These are phyloP conservation scores for Diaporthe batatas DNA, from an alignment of 2,329 filamentous ascomycete species.

Conservation along the genomic window DNA sequence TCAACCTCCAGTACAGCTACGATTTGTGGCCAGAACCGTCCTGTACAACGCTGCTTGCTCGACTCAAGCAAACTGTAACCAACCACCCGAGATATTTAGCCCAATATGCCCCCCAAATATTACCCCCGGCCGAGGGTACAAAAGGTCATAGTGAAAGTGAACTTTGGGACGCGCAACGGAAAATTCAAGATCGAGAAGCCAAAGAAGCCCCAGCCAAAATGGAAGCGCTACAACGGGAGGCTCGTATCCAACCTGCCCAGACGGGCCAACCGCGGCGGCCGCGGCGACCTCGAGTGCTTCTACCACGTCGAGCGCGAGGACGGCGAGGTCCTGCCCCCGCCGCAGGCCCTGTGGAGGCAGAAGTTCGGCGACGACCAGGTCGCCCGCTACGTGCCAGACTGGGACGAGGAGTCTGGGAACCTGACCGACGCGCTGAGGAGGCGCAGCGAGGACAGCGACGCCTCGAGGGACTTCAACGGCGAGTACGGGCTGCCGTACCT, in stretches of 20 bases:
- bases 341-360: constrained; percentile 13
- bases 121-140: not conserved
- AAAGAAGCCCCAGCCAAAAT: not conserved
- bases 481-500: not conserved
- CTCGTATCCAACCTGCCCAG: not conserved
- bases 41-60: not conserved
- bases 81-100: not conserved
- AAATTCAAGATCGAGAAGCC: constrained; percentile 12
- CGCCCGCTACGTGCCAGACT: not conserved
- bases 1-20: not conserved
- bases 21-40: too few relatives aligned
- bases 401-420: not conserved
- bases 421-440: not conserved
- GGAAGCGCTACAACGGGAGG: not conserved
- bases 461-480: not conserved
- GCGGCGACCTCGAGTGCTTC: not conserved
- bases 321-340: constrained; percentile 2
- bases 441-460: not conserved
- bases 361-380: not conserved
- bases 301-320: not conserved
- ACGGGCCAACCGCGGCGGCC: constrained; percentile 6
- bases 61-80: not conserved
- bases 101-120: not conserved
- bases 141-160: not conserved
- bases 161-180: not conserved